Evolutionary conservation across 2,329 filamentous ascomycete genomes (phyloP).

Genomic region (Aureobasidium sp.): DNA sequence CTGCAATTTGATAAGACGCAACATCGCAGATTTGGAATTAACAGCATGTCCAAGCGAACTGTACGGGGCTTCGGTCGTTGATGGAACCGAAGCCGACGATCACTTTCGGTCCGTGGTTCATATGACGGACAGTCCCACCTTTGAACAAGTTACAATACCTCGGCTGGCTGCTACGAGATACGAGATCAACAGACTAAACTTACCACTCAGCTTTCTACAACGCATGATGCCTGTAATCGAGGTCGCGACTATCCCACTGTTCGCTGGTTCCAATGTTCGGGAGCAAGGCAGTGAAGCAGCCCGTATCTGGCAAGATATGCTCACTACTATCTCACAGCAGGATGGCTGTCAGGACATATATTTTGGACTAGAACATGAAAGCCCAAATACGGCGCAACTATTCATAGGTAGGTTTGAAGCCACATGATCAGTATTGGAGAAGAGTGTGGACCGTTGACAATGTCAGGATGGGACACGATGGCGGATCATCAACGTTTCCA

Average conservation of each 20-base stretch:
- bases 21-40: background rate
- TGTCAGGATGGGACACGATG: conserved; percentile 35
- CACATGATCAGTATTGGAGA: background rate
- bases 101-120: background rate
- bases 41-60: background rate
- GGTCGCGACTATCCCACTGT: conserved; percentile 31
- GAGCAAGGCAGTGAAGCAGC: conserved; percentile 22
- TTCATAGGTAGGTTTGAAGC: conserved; percentile 29
- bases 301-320: conserved; percentile 23
- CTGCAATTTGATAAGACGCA: background rate
- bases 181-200: background rate
- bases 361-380: conserved; percentile 33
- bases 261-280: conserved; percentile 26
- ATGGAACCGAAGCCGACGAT: background rate
- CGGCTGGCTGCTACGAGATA: background rate
- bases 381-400: conserved; percentile 28
- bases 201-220: background rate
- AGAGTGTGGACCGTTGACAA: background rate
- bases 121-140: background rate
- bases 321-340: conserved; percentile 27
- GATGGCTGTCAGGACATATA: conserved; percentile 28
- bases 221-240: conserved; percentile 29
- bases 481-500: conserved; percentile 34
- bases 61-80: background rate
- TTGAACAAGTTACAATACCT: background rate